Evolutionary conservation across 176 grass and related monocot species (phyloP), one percentile per base, ranked within the genome.

Genomic region (Echinochloa phyllopogon): DNA sequence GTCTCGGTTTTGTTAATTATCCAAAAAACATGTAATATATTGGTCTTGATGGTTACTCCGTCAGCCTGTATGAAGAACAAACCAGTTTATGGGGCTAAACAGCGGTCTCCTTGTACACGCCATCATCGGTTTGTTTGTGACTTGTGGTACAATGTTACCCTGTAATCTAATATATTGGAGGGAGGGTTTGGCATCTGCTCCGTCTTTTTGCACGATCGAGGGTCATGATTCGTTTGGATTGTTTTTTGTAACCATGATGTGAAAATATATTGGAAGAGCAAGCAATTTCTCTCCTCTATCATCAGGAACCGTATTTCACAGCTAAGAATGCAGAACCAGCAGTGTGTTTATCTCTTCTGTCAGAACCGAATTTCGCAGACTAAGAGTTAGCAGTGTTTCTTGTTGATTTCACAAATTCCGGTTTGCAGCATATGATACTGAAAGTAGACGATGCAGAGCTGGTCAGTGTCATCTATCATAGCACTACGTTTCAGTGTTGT

Each of bases 11-110:
- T 58, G 69, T 48, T 17, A 63, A 91, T 69, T 16, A 75, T 57
- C 15, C 60, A 63, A 63, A 62, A 76, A 60, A 79, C 81, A 51
- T 91, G 80, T 75, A 87, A 75, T 74, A 87, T 87, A 87, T 83
- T 73, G 12, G 39, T 60, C 36, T 29, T 27, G 47, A 56, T 86
- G 66, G 21, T 59, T 79, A 59, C n/a, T 85, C 24, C 6, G 9
- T 53, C 25, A 37, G 18, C 48, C 59, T 74, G 48, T 76, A 53
- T 74, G 56, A 81, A 63, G 75, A 84, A 79, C 33, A 37, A 69
- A 53, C 74, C 49, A 62, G 49, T 37, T 74, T 67, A 23, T 83
- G 68, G 44, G 85, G 72, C 29, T 62, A 58, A 70, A 52, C 67
- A 83, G 18, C 40, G 40, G 7, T 63, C 69, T 83, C 65, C 7